phyloP scores from a whole-genome alignment of 805 yeast species.

The Kazachstania psychrophila region DNA sequence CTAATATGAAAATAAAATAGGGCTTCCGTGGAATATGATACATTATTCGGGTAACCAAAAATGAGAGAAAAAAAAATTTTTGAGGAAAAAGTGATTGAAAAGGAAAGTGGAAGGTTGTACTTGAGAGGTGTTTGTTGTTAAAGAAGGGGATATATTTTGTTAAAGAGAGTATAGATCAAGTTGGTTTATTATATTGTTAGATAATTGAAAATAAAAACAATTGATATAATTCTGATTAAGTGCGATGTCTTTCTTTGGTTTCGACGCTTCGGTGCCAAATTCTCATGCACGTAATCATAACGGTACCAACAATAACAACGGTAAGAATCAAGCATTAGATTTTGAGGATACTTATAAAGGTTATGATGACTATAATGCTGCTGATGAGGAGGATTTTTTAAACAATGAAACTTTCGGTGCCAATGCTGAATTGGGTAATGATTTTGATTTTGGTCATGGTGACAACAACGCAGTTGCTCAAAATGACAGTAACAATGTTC shows the following conservation, averaged over 20 bases:
- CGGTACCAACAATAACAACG: not conserved
- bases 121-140: too few species aligned
- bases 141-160: too few species aligned
- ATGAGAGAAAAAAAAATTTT: too few species aligned
- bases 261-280: constrained; percentile 19
- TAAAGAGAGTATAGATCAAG: too few species aligned
- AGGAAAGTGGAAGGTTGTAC: too few species aligned
- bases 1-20: too few species aligned
- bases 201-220: not conserved
- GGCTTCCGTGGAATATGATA: too few species aligned
- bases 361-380: constrained; percentile 59
- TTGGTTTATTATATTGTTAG: too few species aligned
- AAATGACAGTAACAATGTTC: not conserved
- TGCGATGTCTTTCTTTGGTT: constrained; percentile 31
- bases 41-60: too few species aligned
- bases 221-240: not conserved
- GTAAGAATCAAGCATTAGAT: constrained; percentile 38
- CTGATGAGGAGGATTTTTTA: constrained; percentile 59
- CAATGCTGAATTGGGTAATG: constrained; percentile 26
- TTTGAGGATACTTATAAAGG: constrained; percentile 83
- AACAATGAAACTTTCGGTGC: constrained; percentile 29
- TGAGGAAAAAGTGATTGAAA: too few species aligned
- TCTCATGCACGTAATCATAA: constrained; percentile 1
- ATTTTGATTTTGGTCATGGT: constrained; percentile 31
- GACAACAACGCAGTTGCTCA: not conserved